Conservation (phyloP, 768 basidiomycete genomes). For the Boletus sp. region DNA sequence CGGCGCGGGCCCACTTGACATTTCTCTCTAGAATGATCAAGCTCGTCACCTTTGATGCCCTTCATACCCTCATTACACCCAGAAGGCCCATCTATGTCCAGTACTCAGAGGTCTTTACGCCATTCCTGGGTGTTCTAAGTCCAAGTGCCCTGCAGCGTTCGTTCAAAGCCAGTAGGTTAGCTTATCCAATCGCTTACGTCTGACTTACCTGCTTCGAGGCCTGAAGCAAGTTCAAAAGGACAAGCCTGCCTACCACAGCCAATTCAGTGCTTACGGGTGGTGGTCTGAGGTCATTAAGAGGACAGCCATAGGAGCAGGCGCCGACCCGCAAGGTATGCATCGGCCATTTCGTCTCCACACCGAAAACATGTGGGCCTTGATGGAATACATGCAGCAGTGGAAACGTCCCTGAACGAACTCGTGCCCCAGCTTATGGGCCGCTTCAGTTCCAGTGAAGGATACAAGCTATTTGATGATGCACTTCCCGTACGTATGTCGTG, state of each 20-base stretch:
- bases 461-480: conserved; percentile 55
- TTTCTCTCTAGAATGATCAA: conserved; percentile 37
- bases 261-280: conserved; percentile 54
- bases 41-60: conserved; percentile 74
- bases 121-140: conserved; percentile 59
- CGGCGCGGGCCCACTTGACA: not conserved
- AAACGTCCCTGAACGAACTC: conserved; percentile 51
- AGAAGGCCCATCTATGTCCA: conserved; percentile 64
- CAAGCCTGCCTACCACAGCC: conserved; percentile 50
- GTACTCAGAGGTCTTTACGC: conserved; percentile 58
- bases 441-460: conserved; percentile 72
- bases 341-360: conserved; percentile 12
- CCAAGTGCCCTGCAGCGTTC: conserved; percentile 51
- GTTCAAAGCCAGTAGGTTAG: conserved; percentile 51
- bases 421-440: conserved; percentile 57
- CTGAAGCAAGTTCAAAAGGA: conserved; percentile 53
- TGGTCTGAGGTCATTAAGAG: conserved; percentile 75
- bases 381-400: conserved; percentile 43
- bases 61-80: conserved; percentile 72
- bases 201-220: conserved; percentile 30
- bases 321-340: conserved; percentile 51
- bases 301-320: conserved; percentile 76
- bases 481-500: conserved; percentile 41
- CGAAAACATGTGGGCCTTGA: conserved; percentile 19
- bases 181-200: not conserved